Evolutionary conservation across 345 rosid genomes (phyloP).

Genomic region (Mallotus nudiflorus): DNA sequence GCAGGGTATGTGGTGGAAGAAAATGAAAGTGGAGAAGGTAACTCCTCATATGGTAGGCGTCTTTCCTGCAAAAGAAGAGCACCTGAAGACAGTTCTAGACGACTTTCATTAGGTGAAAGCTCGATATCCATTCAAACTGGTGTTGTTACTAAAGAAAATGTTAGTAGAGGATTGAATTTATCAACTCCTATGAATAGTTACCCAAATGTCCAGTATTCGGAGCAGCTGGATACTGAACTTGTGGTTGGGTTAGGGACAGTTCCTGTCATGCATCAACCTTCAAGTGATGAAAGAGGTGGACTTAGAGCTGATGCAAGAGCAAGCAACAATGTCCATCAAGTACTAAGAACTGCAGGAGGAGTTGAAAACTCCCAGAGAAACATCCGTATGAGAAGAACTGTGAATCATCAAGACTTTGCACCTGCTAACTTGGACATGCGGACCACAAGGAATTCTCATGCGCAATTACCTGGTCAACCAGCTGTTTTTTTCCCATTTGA

Average conservation of each 20-base stretch:
- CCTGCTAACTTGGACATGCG: background rate
- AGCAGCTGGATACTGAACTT: background rate
- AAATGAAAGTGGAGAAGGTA: background rate
- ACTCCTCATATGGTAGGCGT: background rate
- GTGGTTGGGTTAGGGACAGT: background rate
- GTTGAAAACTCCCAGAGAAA: constrained; percentile 17
- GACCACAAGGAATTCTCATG: background rate
- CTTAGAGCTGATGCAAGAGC: background rate
- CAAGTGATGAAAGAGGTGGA: background rate
- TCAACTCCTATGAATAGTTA: background rate
- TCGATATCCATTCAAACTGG: constrained; percentile 13
- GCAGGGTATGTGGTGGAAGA: constrained; percentile 3
- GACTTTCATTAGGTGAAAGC: constrained; percentile 4
- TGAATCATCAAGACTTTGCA: background rate
- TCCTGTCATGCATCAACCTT: background rate
- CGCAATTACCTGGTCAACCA: constrained; percentile 5
- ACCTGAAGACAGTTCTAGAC: constrained; percentile 10
- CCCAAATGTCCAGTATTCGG: background rate
- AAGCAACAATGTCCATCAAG: background rate
- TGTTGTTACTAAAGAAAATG: background rate
- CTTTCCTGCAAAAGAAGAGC: constrained; percentile 25
- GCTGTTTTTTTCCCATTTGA: background rate
- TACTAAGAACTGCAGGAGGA: background rate
- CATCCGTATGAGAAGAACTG: constrained; percentile 19
- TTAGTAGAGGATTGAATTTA: background rate